A percentile compares a stretch with the other conserved stretches of the same genome.
Conservation (phyloP, 768 basidiomycete species). For the Rhizopogon vinicolor region DNA sequence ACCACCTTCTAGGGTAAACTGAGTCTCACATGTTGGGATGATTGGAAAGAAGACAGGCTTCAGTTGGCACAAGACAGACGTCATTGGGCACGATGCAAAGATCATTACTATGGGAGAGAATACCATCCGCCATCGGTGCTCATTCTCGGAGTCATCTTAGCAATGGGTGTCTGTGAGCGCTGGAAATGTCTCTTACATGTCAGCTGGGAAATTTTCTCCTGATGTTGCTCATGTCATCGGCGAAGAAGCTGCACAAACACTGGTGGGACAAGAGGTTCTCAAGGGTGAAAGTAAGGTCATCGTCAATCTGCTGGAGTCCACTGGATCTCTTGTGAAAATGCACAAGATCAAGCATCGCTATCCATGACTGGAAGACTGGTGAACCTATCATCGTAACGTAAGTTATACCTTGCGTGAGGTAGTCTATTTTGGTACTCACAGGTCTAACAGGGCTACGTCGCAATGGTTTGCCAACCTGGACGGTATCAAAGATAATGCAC, state of each 20-base stretch:
- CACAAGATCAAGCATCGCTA: slow-evolving; percentile 81
- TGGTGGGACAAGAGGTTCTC: slow-evolving; percentile 72
- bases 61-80: too few species aligned
- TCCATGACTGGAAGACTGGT: slow-evolving; percentile 96
- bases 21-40: too few species aligned
- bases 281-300: slow-evolving; percentile 65
- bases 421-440: not conserved
- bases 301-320: slow-evolving; percentile 53
- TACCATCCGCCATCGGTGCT: too few species aligned
- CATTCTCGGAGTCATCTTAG: too few species aligned
- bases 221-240: slow-evolving; percentile 59
- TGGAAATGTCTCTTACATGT: too few species aligned
- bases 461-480: slow-evolving; percentile 98
- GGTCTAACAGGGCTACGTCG: slow-evolving; percentile 66
- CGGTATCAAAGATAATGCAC: slow-evolving; percentile 71
- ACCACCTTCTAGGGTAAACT: too few species aligned
- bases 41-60: too few species aligned
- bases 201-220: slow-evolving; percentile 66
- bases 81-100: too few species aligned
- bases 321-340: slow-evolving; percentile 53
- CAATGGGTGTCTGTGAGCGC: too few species aligned
- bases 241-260: slow-evolving; percentile 31
- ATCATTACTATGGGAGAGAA: too few species aligned
- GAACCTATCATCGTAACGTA: slow-evolving; percentile 89
- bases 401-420: slow-evolving; percentile 17